Conservation (phyloP, 1,284 basidiomycete genomes). For the Apiotrichum gracile region DNA sequence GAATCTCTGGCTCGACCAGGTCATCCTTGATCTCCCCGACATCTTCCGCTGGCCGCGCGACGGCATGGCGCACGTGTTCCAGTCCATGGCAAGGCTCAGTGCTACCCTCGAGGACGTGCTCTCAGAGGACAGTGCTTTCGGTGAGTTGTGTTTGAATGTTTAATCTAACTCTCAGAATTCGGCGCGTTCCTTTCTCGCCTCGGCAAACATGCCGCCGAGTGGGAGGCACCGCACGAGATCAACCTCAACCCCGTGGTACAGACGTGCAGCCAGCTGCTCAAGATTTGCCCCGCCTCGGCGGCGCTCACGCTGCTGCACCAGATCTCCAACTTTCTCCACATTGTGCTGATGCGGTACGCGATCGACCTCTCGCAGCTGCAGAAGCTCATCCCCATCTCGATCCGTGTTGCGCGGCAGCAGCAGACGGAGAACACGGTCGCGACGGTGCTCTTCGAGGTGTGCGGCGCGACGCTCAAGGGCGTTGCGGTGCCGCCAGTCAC, state of each 20-base stretch:
- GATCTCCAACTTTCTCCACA: conserved; percentile 28
- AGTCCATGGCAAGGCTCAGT: conserved; percentile 18
- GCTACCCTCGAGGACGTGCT: conserved; percentile 16
- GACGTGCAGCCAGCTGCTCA: conserved; percentile 15
- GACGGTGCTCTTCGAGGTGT: conserved; percentile 25
- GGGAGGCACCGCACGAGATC: conserved; percentile 22
- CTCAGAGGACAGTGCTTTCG: conserved; percentile 20
- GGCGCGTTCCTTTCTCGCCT: conserved; percentile 31
- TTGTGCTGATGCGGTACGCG: conserved; percentile 22
- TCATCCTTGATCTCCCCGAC: conserved; percentile 21
- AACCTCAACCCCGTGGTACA: conserved; percentile 30
- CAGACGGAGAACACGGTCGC: conserved; percentile 24
- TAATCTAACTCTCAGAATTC: conserved; percentile 14
- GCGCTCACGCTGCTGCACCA: conserved; percentile 27
- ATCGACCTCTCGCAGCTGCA: conserved; percentile 14
- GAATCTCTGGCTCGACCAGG: conserved; percentile 15
- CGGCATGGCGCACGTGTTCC: conserved; percentile 22
- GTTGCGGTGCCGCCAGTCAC: conserved; percentile 15
- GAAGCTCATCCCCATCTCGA: conserved; percentile 2
- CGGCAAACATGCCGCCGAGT: conserved; percentile 33
- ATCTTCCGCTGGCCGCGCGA: conserved; percentile 24
- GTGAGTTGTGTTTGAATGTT: conserved; percentile 10
- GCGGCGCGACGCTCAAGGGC: conserved; percentile 23
- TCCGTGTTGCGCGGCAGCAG: conserved; percentile 5
- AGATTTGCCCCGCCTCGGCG: conserved; percentile 7